phyloP scores from a whole-genome alignment of 768 basidiomycete species.

The Roridomyces roridus region DNA sequence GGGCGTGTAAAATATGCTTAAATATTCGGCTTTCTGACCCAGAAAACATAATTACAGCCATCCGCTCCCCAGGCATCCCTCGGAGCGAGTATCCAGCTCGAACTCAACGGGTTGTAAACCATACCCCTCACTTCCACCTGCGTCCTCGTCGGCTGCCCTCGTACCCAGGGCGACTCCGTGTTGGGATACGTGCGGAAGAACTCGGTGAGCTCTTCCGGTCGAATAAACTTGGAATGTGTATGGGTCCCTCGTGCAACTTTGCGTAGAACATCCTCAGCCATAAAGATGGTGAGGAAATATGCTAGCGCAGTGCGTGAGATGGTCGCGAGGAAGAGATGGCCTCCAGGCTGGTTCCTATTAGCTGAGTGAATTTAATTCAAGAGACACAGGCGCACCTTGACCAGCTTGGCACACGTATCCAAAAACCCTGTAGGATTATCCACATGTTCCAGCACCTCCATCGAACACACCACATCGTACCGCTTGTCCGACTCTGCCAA shows the following conservation, averaged over 20 bases:
- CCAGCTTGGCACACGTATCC: conserved; percentile 77
- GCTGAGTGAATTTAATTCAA: background rate
- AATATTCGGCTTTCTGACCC: conserved; percentile 75
- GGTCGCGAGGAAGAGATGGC: conserved; percentile 94
- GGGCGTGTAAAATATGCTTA: too few species aligned
- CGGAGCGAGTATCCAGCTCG: conserved; percentile 73
- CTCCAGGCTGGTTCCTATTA: conserved; percentile 73
- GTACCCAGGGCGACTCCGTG: conserved; percentile 9
- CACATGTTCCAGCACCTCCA: conserved; percentile 99
- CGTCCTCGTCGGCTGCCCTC: conserved; percentile 51
- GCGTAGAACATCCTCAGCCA: conserved; percentile 83
- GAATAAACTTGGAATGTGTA: conserved; percentile 88
- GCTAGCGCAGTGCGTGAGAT: conserved; percentile 76
- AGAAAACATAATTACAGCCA: conserved; percentile 83
- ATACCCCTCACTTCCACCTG: conserved; percentile 85
- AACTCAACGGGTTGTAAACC: conserved; percentile 74
- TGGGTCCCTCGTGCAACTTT: conserved; percentile 90
- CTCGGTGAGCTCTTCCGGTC: conserved; percentile 80
- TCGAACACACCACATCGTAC: conserved; percentile 93
- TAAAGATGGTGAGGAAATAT: conserved; percentile 55
- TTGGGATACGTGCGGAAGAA: conserved; percentile 73
- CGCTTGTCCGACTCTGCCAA: conserved; percentile 63
- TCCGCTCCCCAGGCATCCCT: conserved; percentile 59
- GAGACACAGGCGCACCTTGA: conserved; percentile 68
- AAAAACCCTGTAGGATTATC: conserved; percentile 90